These are phyloP conservation scores for Eutypella sp. DNA, from an alignment of 2,329 filamentous ascomycete species.

Conservation along the genomic window DNA sequence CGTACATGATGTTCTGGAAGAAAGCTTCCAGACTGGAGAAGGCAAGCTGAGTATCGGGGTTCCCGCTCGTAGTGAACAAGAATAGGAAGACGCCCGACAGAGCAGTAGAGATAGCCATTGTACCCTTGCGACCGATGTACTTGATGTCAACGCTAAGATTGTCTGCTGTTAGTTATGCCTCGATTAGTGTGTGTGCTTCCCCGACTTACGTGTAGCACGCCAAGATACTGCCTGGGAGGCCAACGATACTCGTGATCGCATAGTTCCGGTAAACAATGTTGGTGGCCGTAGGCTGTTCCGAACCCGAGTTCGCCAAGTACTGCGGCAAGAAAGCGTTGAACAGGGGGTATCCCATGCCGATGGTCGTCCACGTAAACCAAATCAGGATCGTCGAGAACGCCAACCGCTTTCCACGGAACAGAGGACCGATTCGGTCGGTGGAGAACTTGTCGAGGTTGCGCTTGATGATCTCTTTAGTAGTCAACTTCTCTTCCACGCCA, in stretches of 20 bases:
- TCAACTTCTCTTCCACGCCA: conserved; percentile 12
- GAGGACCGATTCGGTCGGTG: conserved; percentile 44
- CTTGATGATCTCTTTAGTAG: conserved; percentile 26
- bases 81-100: conserved; percentile 43
- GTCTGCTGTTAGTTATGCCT: not conserved
- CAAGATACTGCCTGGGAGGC: conserved; percentile 34
- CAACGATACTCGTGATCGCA: conserved; percentile 28
- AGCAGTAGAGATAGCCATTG: conserved; percentile 38
- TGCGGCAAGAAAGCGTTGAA: conserved; percentile 45
- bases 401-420: conserved; percentile 48
- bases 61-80: conserved; percentile 35
- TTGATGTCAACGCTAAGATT: conserved; percentile 34
- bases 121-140: conserved; percentile 34
- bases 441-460: conserved; percentile 48
- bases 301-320: conserved; percentile 20
- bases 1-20: conserved; percentile 37
- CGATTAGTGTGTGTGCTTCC: not conserved
- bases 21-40: conserved; percentile 25
- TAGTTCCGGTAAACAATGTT: conserved; percentile 31
- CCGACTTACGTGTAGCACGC: conserved; percentile 28
- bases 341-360: conserved; percentile 52
- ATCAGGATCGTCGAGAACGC: conserved; percentile 50
- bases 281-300: conserved; percentile 24
- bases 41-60: conserved; percentile 19
- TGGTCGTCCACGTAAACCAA: conserved; percentile 52